A percentile compares a stretch with the other conserved stretches of the same genome.
Evolutionary conservation across 805 yeast genomes (phyloP).

Genomic region (Myxozyma udenii): DNA sequence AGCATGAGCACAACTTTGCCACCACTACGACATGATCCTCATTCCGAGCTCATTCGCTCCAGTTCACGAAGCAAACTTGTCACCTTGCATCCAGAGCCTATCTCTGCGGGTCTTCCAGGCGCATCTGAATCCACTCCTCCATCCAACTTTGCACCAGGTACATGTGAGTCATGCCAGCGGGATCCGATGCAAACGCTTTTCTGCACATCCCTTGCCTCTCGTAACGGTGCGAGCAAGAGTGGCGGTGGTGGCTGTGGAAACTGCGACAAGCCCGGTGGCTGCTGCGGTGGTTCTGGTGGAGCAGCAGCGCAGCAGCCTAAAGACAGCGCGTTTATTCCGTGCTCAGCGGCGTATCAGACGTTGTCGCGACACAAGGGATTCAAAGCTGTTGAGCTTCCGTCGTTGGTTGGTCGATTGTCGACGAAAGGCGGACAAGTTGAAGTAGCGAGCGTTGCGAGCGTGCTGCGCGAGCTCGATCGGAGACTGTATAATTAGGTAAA

Average conservation of each 20-base stretch:
- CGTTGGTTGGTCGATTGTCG: slow-evolving; percentile 68
- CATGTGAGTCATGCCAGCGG: slow-evolving; percentile 74
- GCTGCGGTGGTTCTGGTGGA: slow-evolving; percentile 22
- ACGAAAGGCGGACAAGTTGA: slow-evolving; percentile 88
- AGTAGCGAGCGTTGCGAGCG: slow-evolving; percentile 84
- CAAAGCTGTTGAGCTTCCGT: slow-evolving; percentile 66
- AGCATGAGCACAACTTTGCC: slow-evolving; percentile 22
- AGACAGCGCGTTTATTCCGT: slow-evolving; percentile 63
- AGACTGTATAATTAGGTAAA: slow-evolving; percentile 48
- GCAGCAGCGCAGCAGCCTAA: slow-evolving; percentile 29
- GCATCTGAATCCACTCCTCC: slow-evolving; percentile 12
- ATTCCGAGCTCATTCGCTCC: slow-evolving; percentile 17
- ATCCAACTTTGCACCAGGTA: slow-evolving; percentile 58
- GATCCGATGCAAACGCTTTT: slow-evolving; percentile 88
- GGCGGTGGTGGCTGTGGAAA: slow-evolving; percentile 25
- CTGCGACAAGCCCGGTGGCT: slow-evolving; percentile 32
- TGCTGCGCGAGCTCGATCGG: slow-evolving; percentile 75
- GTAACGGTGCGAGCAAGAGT: slow-evolving; percentile 6
- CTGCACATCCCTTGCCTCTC: slow-evolving; percentile 75
- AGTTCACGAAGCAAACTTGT: slow-evolving; percentile 45
- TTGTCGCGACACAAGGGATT: slow-evolving; percentile 78
- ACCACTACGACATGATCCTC: slow-evolving; percentile 23
- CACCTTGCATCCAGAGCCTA: slow-evolving; percentile 64
- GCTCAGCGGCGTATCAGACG: slow-evolving; percentile 86
- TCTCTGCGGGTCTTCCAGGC: slow-evolving; percentile 8